Percentiles rank a stretch among this genome's conserved stretches.
These are phyloP conservation scores for Dryas alaskensis DNA, from an alignment of 306 rosid species.

Conservation along the genomic window DNA sequence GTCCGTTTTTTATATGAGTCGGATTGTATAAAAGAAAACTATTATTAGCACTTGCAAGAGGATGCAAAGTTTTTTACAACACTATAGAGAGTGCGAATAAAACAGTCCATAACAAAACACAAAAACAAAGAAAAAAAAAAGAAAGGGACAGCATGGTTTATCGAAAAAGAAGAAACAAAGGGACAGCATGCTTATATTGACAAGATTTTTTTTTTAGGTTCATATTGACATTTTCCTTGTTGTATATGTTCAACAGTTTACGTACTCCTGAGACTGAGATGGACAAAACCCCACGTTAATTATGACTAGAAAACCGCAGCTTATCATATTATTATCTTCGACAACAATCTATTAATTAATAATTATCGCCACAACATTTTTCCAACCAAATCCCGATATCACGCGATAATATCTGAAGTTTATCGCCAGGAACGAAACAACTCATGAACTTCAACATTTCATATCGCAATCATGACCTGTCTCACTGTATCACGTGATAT, in stretches of 20 bases:
- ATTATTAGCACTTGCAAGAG: too few relatives aligned
- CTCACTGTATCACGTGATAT: conserved; percentile 54
- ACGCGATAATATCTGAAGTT: neutral
- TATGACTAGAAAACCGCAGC: neutral
- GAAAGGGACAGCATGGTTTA: too few relatives aligned
- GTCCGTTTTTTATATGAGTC: too few relatives aligned
- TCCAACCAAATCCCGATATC: neutral
- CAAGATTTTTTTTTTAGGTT: neutral
- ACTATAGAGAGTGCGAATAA: too few relatives aligned
- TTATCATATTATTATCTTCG: conserved; percentile 3
- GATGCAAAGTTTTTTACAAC: too few relatives aligned
- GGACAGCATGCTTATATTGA: conserved; percentile 3
- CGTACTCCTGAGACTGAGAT: neutral
- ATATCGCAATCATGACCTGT: conserved; percentile 40
- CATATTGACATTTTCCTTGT: conserved; percentile 2
- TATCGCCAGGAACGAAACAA: neutral
- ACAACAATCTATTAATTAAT: conserved; percentile 13
- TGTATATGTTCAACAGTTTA: neutral
- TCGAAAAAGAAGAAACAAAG: neutral
- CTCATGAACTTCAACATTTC: conserved; percentile 6
- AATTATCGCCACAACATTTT: conserved; percentile 1
- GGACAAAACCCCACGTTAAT: conserved; percentile 18
- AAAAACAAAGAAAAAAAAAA: too few relatives aligned
- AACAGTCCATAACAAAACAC: neutral
- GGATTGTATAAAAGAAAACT: too few relatives aligned